phyloP scores from a whole-genome alignment of 306 rosid species.

The Glycine latifolia region DNA sequence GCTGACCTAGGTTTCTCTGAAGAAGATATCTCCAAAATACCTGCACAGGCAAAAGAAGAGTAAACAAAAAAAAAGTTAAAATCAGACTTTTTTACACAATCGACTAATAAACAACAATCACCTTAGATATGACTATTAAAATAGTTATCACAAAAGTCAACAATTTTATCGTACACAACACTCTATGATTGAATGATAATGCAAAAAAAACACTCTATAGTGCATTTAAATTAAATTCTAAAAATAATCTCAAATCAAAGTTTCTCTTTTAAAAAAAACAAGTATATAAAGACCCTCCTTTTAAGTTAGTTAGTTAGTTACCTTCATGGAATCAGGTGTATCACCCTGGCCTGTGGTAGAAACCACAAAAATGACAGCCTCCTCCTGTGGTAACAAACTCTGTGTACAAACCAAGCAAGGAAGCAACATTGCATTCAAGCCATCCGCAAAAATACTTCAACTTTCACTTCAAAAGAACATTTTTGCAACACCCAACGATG shows the following conservation, averaged over 20 bases:
- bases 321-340: constrained; percentile 93
- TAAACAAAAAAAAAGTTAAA: constrained; percentile 13
- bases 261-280: background rate
- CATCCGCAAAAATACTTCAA: constrained; percentile 1
- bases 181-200: background rate
- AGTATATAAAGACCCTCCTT: background rate
- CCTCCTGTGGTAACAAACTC: constrained; percentile 69
- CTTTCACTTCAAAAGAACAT: constrained; percentile 1
- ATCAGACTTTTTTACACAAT: background rate
- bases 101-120: background rate
- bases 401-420: constrained; percentile 46
- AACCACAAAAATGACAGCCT: constrained; percentile 80
- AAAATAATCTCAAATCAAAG: constrained; percentile 16
- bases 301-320: constrained; percentile 22
- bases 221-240: background rate
- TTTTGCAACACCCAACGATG: constrained; percentile 23
- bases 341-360: constrained; percentile 99
- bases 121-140: background rate
- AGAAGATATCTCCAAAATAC: constrained; percentile 88
- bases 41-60: constrained; percentile 54
- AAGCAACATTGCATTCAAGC: constrained; percentile 27
- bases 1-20: constrained; percentile 70
- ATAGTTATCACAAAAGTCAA: background rate
- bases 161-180: background rate
- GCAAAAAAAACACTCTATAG: background rate